Base-by-base conservation (phyloP, 1,284 basidiomycete genomes). In the Moesziomyces aphidis region DNA sequence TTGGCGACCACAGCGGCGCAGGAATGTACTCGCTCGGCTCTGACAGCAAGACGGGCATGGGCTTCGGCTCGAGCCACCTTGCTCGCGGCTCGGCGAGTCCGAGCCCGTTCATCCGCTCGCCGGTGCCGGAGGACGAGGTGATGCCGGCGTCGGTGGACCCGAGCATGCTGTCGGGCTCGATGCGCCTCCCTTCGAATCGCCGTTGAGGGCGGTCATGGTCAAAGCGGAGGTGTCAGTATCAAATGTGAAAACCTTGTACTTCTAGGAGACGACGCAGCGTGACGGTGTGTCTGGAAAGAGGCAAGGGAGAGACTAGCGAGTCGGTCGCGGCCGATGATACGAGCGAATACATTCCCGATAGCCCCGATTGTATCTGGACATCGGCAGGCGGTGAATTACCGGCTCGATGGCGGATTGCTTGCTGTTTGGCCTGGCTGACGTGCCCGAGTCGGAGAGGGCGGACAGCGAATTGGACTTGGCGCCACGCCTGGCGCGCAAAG, bases 111-210 rank as follows among this genome's bases (percentile, higher is more conserved):
- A 75, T 75, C 49, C 63, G 68, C 28, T 75, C 73, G 43, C 73
- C 73, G 8, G 52, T 71, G 21, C 61, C 63, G 11, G 64, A 71
- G 46, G 67, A 71, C 31, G 64, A 64, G 43, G 52, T 56, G 54
- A 75, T 75, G 64, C 73, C 73, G 22, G 73, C 73, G 4, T 75
- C 73, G 55, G 73, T 75, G 17, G 73, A 75, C 44, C 73, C 73
- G 51, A 71, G 68, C 47, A 71, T 75, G 68, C 58, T 75, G n/a
- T 75, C 61, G 45, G 65, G 65, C 17, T 64, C 65, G 19, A 56
- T 51, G 3, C 64, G 70, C 1, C 50, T 46, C 13, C 31, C 55
- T 51, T 36, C 52, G 15, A 52, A 55, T 22, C 61, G 67, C 28
- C 61, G 67, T 50, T 63, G 55, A 61, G 22, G 15, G 22, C 6